Base-by-base conservation (phyloP, 495 filamentous ascomycete genomes). In the Penicillium daleae region DNA sequence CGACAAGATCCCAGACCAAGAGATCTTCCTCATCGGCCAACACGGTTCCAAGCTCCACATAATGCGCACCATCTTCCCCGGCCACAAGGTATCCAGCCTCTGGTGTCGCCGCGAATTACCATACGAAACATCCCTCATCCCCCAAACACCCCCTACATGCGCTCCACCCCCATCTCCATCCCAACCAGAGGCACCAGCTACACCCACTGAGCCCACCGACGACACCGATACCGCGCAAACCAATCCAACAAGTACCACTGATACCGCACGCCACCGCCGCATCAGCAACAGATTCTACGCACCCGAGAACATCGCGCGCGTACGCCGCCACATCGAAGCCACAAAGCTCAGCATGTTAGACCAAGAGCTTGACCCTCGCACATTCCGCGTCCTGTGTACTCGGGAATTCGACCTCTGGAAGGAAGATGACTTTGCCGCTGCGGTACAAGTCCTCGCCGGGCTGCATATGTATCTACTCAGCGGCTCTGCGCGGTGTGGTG, bases 21-120 rank as follows among this genome's bases (percentile, higher is more conserved):
- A 77, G 33, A 60, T 65, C 35, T 77, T 71, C 56, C 59, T 77
- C 1, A 62, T 77, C 33, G 66, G 66, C 17, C 59, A 72, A 12
- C 72, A 77, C 60, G 74, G 74, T 37, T 72, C 71, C 17, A 66
- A 64, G 22, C 61, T 77, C 1, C 72, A 75, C 31, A 40, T 77
- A 58, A 56, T 77, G 35, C 72, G 73, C 3, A 68, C 59, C 10
- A 61, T 69, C 19, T 77, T 77, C 53, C 74, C 71, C 0, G 71
- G 72, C 22, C 49, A 68, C 10, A 75, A 74, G 57, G 69, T 66
- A 0, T 74, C 71, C 15, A 61, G 42, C 15, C 57, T 72, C 32
- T 75, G 69, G 71, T 68, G 71, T 37, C 69, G 66, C 10, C 56
- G 64, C 35, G 56, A 66, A 29, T 9, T 66, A 4, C 49, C 24